Base-by-base conservation (phyloP, 2,329 filamentous ascomycete species). In the Apiospora arundinis region DNA sequence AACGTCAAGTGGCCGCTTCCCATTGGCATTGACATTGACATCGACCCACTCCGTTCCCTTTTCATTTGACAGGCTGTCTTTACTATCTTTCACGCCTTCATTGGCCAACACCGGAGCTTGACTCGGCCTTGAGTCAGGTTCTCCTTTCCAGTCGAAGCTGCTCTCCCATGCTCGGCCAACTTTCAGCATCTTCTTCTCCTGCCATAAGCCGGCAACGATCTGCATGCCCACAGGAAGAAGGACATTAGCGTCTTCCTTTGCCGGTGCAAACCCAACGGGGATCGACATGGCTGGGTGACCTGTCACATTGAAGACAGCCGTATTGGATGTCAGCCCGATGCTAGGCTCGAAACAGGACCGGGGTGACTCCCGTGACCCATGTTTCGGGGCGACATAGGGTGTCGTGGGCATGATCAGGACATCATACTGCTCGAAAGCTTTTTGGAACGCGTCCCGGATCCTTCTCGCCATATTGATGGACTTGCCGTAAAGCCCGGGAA, bases 321-420 rank as follows among this genome's bases (percentile, higher is more conserved):
- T 91, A 73, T 91, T 90, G 21, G 82, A 83, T 0, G 86, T 88
- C 71, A 88, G 75, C 0, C 89, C 88, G 45, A 89, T 85, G 44
- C 85, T 86, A 14, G 85, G 85, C 69, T 82, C 81, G 66, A 88
- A 86, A 23, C 84, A 85, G 65, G 84, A 82, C 21, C 83, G 77
- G 2, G 84, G 84, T 1, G 81, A 81, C 1, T 81, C 81, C 12
- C 79, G 74, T 1, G 75, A 73, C 0, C 83, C 81, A 68, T 70
- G 69, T 44, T 18, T 48, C 40, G 68, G 68, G 28, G 69, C 71
- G 6, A 69, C 63, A 25, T 69, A 65, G 8, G 71, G 66, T 21
- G 87, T 82, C 0, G 85, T 87, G 0, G 86, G 86, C 77, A 83
- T 87, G 16, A 88, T 77, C 5, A 88, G 74, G 1, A 84, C 78